Evolutionary conservation across 495 filamentous ascomycete species (phyloP).

Genomic region (Rusavskia elegans): DNA sequence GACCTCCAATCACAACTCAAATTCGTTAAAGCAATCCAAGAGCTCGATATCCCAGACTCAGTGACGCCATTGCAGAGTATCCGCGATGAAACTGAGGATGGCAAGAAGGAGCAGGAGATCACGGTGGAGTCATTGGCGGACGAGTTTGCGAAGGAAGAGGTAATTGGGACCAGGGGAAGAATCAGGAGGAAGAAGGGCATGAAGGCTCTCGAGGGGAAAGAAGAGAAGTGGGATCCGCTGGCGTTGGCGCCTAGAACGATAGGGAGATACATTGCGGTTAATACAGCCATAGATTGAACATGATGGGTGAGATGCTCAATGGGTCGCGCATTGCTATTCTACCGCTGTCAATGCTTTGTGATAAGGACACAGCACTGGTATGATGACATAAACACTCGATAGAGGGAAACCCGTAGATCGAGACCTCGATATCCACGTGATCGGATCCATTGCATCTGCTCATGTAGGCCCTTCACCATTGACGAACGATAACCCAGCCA

Average conservation of each 20-base stretch:
- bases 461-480: too few relatives aligned
- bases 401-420: too few relatives aligned
- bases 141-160: conserved; percentile 35
- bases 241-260: conserved; percentile 45
- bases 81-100: conserved; percentile 57
- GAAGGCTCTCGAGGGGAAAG: background rate
- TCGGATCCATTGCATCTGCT: too few relatives aligned
- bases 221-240: conserved; percentile 35
- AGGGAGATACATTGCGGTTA: conserved; percentile 67
- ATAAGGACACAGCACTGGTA: background rate
- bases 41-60: conserved; percentile 48
- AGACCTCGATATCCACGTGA: too few relatives aligned
- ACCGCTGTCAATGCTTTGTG: background rate
- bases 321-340: too few relatives aligned
- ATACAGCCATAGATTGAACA: conserved; percentile 24
- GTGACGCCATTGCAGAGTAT: conserved; percentile 61
- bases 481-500: too few relatives aligned
- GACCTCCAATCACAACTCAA: conserved; percentile 72
- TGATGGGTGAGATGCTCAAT: too few relatives aligned
- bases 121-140: conserved; percentile 31
- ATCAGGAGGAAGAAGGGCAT: conserved; percentile 22
- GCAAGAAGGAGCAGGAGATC: conserved; percentile 36
- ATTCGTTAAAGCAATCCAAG: conserved; percentile 73
- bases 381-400: too few relatives aligned
- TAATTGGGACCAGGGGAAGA: conserved; percentile 32